Base-by-base conservation (phyloP, 1,139 yeast genomes). In the Protomyces pachydermus region DNA sequence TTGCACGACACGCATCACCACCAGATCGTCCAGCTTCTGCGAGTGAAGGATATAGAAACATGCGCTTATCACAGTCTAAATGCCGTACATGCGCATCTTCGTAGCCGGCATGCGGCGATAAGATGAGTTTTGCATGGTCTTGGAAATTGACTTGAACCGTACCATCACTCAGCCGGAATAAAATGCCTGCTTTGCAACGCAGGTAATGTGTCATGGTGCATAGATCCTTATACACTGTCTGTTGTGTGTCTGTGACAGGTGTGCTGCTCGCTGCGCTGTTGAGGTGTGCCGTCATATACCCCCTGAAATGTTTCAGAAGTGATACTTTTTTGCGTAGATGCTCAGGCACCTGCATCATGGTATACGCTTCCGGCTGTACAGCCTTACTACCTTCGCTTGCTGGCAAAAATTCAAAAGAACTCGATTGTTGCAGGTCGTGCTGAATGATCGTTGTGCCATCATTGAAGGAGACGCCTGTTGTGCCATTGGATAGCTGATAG, bases 141-240 rank as follows among this genome's bases (percentile, higher is more conserved):
- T 50, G 39, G 18, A 53, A 63, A 35, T 61, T 56, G 50, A 60
- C 50, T 75, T 93, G 98, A 76, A 88, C 84, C 56, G 90, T 86
- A 23, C 97, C 97, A 73, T 91, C 90, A 72, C 96, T 89, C 79
- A 93, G 78, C 75, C 90, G 95, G 78, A 95, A 93, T 95, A 91
- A 88, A 65, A 91, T 90, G 74, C 83, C 89, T 67, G 85, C 86
- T 63, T 85, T 81, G 65, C 87, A 85, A 74, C 97, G 83, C 60
- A 91, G 83, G 74, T 87, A 89, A 72, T 96, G 82, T 77, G 95
- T 84, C 70, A 91, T 80, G 73, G 87, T 88, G 12, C 86, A 64
- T 85, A 70, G 84, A 42, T 42, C 48, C 5, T 18, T 16, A 8
- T 12, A 16, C 25, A 20, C 20, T 16, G 48, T n/a, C 8, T 28